Percentiles rank a stretch among this genome's conserved stretches.
Conservation (phyloP, 441 rosid genomes). For the Hypseocharis bilobata region DNA sequence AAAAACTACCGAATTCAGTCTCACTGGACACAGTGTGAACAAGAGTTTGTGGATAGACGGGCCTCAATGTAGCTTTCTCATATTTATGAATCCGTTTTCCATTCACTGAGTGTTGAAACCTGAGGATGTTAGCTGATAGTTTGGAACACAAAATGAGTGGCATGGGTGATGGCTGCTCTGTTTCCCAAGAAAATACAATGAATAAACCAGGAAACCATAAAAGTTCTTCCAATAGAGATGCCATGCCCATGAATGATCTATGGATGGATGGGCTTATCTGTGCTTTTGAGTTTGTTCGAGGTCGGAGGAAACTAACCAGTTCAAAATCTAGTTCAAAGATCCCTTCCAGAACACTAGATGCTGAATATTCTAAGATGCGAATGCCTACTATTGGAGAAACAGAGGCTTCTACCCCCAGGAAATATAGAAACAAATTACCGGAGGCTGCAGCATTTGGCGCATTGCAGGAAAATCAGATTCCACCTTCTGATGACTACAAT, state of each 20-base stretch:
- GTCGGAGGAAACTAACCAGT: conserved; percentile 30
- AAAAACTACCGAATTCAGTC: too few species aligned
- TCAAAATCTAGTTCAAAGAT: conserved; percentile 31
- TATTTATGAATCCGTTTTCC: background rate
- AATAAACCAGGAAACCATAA: conserved; percentile 32
- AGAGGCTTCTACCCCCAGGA: conserved; percentile 26
- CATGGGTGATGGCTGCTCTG: conserved; percentile 20
- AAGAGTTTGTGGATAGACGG: background rate
- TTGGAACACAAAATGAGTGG: too few species aligned
- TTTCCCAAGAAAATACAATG: conserved; percentile 19
- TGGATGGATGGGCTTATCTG: conserved; percentile 88
- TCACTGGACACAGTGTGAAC: background rate
- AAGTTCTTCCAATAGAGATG: conserved; percentile 29
- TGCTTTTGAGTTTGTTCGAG: conserved; percentile 63
- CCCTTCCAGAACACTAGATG: conserved; percentile 15
- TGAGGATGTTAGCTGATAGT: conserved; percentile 2
- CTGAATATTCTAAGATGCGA: conserved; percentile 25
- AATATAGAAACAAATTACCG: conserved; percentile 20
- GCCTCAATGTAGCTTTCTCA: background rate
- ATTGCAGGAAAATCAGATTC: conserved; percentile 25
- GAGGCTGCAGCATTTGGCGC: conserved; percentile 25
- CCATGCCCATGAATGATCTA: conserved; percentile 40
- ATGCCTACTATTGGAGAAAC: conserved; percentile 25
- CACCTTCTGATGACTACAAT: conserved; percentile 31
- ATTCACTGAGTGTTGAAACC: background rate